Percentiles rank a stretch among this genome's conserved stretches.
These are phyloP conservation scores for Lecanicillium sp. DNA, from an alignment of 2,329 filamentous ascomycete genomes.

Conservation along the genomic window DNA sequence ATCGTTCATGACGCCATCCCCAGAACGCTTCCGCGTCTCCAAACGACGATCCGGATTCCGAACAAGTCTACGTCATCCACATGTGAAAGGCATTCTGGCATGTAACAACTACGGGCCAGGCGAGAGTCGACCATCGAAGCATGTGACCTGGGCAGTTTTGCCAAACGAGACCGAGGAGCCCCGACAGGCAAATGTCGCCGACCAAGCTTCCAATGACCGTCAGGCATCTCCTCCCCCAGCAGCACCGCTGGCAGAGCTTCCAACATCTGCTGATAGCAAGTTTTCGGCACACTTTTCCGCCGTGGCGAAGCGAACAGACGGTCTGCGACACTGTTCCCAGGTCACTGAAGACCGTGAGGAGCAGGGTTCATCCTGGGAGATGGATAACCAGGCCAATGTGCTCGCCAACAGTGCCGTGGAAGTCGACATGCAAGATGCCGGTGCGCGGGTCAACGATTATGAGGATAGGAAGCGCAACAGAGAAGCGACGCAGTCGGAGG, in stretches of 20 bases:
- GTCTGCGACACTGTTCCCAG: slow-evolving; percentile 21
- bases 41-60: slow-evolving; percentile 11
- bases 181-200: too few relatives aligned
- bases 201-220: slow-evolving; percentile 1
- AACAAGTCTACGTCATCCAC: slow-evolving; percentile 18
- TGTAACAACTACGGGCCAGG: slow-evolving; percentile 28
- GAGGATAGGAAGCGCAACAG: not conserved
- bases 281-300: slow-evolving; percentile 42
- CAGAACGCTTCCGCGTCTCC: slow-evolving; percentile 22
- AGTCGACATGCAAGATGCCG: slow-evolving; percentile 5
- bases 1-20: slow-evolving; percentile 43
- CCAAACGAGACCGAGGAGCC: slow-evolving; percentile 16
- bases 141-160: slow-evolving; percentile 30
- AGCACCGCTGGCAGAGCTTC: slow-evolving; percentile 24
- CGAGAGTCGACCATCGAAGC: slow-evolving; percentile 16
- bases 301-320: slow-evolving; percentile 28
- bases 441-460: not conserved
- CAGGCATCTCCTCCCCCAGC: slow-evolving; percentile 37
- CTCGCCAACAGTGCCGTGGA: slow-evolving; percentile 4
- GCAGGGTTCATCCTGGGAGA: slow-evolving; percentile 14
- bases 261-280: slow-evolving; percentile 24
- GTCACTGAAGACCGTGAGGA: slow-evolving; percentile 11
- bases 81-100: slow-evolving; percentile 26
- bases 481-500: slow-evolving; percentile 13
- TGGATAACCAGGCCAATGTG: not conserved